Evolutionary conservation across 108 stramenopile species (phyloP).

Genomic region (Parmales sp.): DNA sequence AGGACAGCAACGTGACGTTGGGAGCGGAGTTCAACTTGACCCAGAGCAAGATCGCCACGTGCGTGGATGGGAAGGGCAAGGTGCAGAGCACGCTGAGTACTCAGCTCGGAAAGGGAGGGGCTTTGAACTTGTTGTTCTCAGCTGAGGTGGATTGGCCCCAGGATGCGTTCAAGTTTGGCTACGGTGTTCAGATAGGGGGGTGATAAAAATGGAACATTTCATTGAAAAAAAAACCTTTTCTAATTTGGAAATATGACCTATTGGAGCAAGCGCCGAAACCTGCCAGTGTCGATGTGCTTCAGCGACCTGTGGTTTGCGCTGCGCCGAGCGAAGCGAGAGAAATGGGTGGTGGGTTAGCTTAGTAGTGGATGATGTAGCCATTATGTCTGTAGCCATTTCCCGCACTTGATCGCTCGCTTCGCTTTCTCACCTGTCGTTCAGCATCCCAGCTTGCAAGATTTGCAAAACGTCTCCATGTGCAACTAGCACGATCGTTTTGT

Average conservation of each 20-base stretch:
- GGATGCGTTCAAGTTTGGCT: slow-evolving; percentile 67
- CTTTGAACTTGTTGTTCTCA: slow-evolving; percentile 45
- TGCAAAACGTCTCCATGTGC: slow-evolving; percentile 21
- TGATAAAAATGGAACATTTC: too few species aligned
- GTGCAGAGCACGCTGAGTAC: slow-evolving; percentile 57
- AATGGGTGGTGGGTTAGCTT: too few species aligned
- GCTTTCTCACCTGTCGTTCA: slow-evolving; percentile 1
- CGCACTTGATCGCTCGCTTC: too few species aligned
- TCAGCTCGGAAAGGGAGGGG: slow-evolving; percentile 58
- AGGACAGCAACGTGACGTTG: slow-evolving; percentile 51
- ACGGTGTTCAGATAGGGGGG: slow-evolving; percentile 60
- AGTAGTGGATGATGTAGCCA: too few species aligned
- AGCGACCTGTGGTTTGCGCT: neutral
- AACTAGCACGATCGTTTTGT: slow-evolving; percentile 7
- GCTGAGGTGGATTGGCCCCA: slow-evolving; percentile 64
- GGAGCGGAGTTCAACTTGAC: slow-evolving; percentile 75
- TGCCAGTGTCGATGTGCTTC: slow-evolving; percentile 6
- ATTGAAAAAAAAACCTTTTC: too few species aligned
- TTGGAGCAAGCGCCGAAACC: too few species aligned
- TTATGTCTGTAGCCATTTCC: too few species aligned
- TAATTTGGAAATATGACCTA: too few species aligned
- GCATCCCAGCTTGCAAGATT: slow-evolving; percentile 10
- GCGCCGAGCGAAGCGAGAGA: too few species aligned
- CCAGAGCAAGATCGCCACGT: slow-evolving; percentile 51
- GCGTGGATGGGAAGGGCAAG: slow-evolving; percentile 54